Percentiles rank a stretch among this genome's conserved stretches.
Evolutionary conservation across 805 yeast genomes (phyloP).

Genomic region (Candida nemodendra): DNA sequence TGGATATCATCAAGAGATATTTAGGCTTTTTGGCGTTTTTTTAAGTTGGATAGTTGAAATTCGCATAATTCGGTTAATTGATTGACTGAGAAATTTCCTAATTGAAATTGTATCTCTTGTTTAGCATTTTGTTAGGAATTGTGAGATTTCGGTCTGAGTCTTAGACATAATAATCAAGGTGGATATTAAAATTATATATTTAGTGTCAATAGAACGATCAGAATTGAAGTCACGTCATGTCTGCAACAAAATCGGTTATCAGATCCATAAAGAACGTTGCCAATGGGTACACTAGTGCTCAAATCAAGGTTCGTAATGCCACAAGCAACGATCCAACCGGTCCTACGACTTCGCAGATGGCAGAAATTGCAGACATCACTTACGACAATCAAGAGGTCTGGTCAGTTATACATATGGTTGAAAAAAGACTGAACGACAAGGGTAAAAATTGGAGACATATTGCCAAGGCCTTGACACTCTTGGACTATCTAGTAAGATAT

Average conservation of each 20-base stretch:
- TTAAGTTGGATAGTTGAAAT: no score
- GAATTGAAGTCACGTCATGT: conserved; percentile 43
- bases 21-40: no score
- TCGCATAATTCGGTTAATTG: no score
- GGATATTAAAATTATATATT: no score
- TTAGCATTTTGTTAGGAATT: no score
- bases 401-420: conserved; percentile 92
- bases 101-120: no score
- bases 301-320: conserved; percentile 86
- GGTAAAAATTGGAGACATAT: conserved; percentile 98
- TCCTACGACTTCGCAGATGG: conserved; percentile 80
- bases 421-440: conserved; percentile 87
- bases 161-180: no score
- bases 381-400: conserved; percentile 70
- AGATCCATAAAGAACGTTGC: conserved; percentile 87
- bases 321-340: conserved; percentile 86
- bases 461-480: conserved; percentile 84
- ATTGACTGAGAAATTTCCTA: no score
- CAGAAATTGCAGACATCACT: conserved; percentile 75
- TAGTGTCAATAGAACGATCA: no score
- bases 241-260: conserved; percentile 58
- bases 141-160: no score
- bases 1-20: no score
- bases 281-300: conserved; percentile 84
- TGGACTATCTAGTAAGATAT: conserved; percentile 79